Evolutionary conservation across 2,329 filamentous ascomycete genomes (phyloP).

Genomic region (Cercospora zeae-maydis): DNA sequence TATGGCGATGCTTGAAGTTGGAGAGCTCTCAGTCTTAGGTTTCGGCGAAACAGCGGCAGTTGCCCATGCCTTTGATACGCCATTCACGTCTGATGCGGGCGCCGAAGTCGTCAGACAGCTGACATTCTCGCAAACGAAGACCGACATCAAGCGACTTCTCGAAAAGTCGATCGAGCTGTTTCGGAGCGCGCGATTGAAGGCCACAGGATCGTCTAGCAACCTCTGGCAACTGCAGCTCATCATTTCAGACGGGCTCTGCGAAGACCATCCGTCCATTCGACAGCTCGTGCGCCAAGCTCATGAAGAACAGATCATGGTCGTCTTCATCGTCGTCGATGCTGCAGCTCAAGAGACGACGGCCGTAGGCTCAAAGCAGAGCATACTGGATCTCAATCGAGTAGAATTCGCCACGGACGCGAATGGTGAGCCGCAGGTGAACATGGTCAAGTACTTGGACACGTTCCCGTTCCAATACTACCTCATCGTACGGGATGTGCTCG

Average conservation of each 20-base stretch:
- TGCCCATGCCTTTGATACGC: slow-evolving; percentile 78
- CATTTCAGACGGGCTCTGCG: slow-evolving; percentile 89
- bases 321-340: slow-evolving; percentile 92
- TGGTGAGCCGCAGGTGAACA: slow-evolving; percentile 66
- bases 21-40: slow-evolving; percentile 84
- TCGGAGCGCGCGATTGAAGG: slow-evolving; percentile 66
- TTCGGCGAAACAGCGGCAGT: slow-evolving; percentile 82
- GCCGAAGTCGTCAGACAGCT: slow-evolving; percentile 82
- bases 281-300: slow-evolving; percentile 80
- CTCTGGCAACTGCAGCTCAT: slow-evolving; percentile 95
- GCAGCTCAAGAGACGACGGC: slow-evolving; percentile 24
- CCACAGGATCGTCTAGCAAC: slow-evolving; percentile 55
- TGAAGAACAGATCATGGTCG: slow-evolving; percentile 94
- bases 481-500: slow-evolving; percentile 85
- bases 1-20: slow-evolving; percentile 88
- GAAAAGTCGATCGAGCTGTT: slow-evolving; percentile 76
- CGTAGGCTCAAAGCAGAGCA: slow-evolving; percentile 53
- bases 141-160: slow-evolving; percentile 78
- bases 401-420: slow-evolving; percentile 69
- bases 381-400: slow-evolving; percentile 84
- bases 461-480: slow-evolving; percentile 98
- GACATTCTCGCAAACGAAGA: slow-evolving; percentile 78
- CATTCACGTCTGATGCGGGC: slow-evolving; percentile 77
- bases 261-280: slow-evolving; percentile 79
- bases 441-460: slow-evolving; percentile 86